Base-by-base conservation (phyloP, 2,329 filamentous ascomycete species). In the Clarireedia monteithiana region DNA sequence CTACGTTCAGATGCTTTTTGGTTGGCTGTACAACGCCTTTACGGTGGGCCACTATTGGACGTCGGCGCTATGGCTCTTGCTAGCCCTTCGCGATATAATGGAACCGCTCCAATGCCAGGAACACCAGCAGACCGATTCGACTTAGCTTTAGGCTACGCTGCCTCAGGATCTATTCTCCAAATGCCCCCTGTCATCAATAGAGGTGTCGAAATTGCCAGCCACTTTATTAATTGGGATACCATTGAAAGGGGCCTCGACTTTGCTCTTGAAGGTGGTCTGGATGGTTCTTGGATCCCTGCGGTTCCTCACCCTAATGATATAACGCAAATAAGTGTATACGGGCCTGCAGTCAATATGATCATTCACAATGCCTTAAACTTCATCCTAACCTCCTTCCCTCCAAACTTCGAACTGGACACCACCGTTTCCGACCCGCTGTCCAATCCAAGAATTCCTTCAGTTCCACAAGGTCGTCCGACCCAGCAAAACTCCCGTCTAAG, bases 61-160 rank as follows among this genome's bases (percentile, higher is more conserved):
- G 66, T 63, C 30, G 62, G 64, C 52, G 51, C 56, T 26, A 39
- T 57, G 50, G 44, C 55, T 27, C 50, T 57, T 38, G 57, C 60
- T n/a, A 17, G 44, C 24, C 38, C 57, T 17, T 51, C 58, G 14
- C 23, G 49, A 26, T 52, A 58, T 17, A 63, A 61, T 45, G 48
- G 54, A 42, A 65, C 63, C 53, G 66, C 58, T 60, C 66, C 64
- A 74, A 66, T 63, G 69, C 74, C 53, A 70, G 75, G 23, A 69
- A 72, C 50, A 60, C 69, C 46, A 62, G 65, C 23, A 36, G 75
- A 78, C 6, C 75, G 74, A 20, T 75, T 82, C 57, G 72, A 76
- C 34, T 80, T 81, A 59, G 78, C 78, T n/a, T 70, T 89, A 20
- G 81, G 82, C 24, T 86, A 87, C 64, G 78, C 83, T 47, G 82